These are phyloP conservation scores for Pterulicium gracile DNA, from an alignment of 1,284 basidiomycete genomes.

Conservation along the genomic window DNA sequence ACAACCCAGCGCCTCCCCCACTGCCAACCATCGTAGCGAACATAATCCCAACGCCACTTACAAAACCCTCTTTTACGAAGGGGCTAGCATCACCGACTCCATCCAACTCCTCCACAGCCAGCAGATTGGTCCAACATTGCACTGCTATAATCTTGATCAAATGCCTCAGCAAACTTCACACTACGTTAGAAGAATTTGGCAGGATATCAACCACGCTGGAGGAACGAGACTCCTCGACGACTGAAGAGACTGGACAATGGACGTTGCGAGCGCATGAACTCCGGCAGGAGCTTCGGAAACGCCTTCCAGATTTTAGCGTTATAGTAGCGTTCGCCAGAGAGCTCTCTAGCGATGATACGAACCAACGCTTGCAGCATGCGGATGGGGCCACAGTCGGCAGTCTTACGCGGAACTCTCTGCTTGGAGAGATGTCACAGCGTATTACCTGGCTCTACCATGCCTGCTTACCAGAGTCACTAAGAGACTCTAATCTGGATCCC, in stretches of 20 bases:
- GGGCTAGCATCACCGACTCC: slow-evolving; percentile 61
- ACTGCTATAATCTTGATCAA: slow-evolving; percentile 67
- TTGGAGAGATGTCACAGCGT: slow-evolving; percentile 71
- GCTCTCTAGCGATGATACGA: background rate
- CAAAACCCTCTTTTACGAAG: slow-evolving; percentile 66
- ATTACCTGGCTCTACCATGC: slow-evolving; percentile 79
- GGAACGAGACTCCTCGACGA: slow-evolving; percentile 31
- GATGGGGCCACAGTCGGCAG: slow-evolving; percentile 6
- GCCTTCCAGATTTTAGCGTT: slow-evolving; percentile 79
- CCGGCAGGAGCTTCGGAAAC: slow-evolving; percentile 62
- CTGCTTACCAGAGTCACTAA: slow-evolving; percentile 61
- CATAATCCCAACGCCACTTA: slow-evolving; percentile 53
- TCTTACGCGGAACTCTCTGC: slow-evolving; percentile 36
- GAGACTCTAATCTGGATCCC: slow-evolving; percentile 78
- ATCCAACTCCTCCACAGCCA: background rate
- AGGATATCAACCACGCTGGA: slow-evolving; percentile 45
- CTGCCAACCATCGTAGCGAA: slow-evolving; percentile 63
- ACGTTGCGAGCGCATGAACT: slow-evolving; percentile 47
- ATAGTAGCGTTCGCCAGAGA: slow-evolving; percentile 50
- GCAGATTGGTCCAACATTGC: slow-evolving; percentile 67
- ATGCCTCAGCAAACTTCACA: slow-evolving; percentile 59
- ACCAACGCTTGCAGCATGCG: slow-evolving; percentile 34
- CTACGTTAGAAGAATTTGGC: slow-evolving; percentile 40
- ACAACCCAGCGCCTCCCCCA: slow-evolving; percentile 64
- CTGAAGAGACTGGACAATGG: slow-evolving; percentile 56